phyloP scores from a whole-genome alignment of 495 filamentous ascomycete genomes.

The Mycothermus thermophilus region DNA sequence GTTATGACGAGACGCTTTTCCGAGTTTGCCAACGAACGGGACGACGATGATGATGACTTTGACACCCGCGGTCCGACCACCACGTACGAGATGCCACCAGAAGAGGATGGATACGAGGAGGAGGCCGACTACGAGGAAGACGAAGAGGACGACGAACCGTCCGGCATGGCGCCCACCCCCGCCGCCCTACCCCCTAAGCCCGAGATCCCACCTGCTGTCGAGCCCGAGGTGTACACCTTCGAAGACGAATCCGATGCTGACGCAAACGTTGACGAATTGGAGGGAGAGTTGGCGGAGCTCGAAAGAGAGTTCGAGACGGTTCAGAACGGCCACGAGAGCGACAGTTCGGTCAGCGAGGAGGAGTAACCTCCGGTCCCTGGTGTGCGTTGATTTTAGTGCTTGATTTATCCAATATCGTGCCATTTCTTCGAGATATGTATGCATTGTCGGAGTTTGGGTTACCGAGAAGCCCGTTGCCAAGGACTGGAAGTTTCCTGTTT shows the following conservation, averaged over 20 bases:
- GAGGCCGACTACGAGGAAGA: conserved; percentile 6
- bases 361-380: conserved; percentile 5
- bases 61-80: conserved; percentile 9
- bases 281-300: conserved; percentile 27
- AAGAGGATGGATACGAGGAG: conserved; percentile 4
- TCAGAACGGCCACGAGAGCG: conserved; percentile 12
- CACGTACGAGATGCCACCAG: conserved; percentile 1
- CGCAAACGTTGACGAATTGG: conserved; percentile 12
- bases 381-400: not conserved
- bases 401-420: not conserved
- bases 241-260: conserved; percentile 19
- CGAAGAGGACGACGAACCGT: conserved; percentile 2
- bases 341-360: conserved; percentile 21
- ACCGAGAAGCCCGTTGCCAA: no score
- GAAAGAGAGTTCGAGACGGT: conserved; percentile 20
- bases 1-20: conserved; percentile 26
- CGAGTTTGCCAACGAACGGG: conserved; percentile 23
- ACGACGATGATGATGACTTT: conserved; percentile 26
- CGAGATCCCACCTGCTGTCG: conserved; percentile 1
- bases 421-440: not conserved
- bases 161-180: not conserved
- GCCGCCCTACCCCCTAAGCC: not conserved
- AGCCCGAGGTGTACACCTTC: conserved; percentile 8
- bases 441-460: no score
- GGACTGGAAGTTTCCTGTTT: no score